These are phyloP conservation scores for Melocanna baccifera DNA, from an alignment of 176 grass and related monocot genomes.

Conservation along the genomic window DNA sequence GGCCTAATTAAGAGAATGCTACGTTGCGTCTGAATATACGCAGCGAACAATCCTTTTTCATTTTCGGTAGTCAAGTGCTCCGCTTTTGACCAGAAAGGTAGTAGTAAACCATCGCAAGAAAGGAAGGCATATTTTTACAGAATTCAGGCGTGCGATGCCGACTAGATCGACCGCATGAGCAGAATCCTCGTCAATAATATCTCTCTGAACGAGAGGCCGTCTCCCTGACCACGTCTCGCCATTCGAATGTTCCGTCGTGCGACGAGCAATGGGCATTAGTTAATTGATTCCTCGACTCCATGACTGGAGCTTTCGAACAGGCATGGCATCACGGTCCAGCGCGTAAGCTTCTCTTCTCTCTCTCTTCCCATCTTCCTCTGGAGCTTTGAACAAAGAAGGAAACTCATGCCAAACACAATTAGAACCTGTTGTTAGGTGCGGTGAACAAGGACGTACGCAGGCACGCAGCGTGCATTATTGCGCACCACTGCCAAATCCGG, in stretches of 20 bases:
- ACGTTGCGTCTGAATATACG: not conserved
- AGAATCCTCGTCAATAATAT: not conserved
- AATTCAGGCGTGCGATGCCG: not conserved
- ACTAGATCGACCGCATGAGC: not conserved
- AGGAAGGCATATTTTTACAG: not conserved
- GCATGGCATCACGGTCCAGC: not conserved
- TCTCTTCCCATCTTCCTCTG: not conserved
- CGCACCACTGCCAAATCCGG: not conserved
- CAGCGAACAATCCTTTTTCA: not conserved
- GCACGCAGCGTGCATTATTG: not conserved
- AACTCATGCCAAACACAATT: not conserved
- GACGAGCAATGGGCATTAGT: not conserved
- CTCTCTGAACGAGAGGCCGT: not conserved
- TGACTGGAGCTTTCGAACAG: not conserved
- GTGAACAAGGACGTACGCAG: not conserved
- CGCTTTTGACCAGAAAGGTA: not conserved
- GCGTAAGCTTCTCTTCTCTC: slow-evolving; percentile 13
- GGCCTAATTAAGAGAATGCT: not conserved
- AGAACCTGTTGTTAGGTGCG: not conserved
- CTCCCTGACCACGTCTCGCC: not conserved
- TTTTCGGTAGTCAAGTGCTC: not conserved
- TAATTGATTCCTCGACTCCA: not conserved
- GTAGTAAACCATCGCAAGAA: not conserved
- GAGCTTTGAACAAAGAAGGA: not conserved
- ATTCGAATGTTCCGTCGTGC: not conserved